Conservation (phyloP, 2,329 filamentous ascomycete species). For the Talaromyces sp. region DNA sequence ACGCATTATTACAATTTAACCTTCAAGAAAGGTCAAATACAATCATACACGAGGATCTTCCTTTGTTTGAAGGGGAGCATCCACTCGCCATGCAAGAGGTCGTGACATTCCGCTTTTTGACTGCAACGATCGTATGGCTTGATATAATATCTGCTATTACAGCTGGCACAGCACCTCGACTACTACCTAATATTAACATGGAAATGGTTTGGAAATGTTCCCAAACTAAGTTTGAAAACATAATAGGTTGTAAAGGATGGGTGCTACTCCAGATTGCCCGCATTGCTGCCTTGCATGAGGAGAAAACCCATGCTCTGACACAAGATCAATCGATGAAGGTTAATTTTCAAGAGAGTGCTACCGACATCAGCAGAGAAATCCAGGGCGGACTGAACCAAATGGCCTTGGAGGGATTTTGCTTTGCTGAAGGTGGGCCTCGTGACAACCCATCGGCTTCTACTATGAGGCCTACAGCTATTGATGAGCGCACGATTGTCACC, state of each 20-base stretch:
- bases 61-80: not conserved
- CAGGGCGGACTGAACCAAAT: not conserved
- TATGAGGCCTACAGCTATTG: not conserved
- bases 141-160: slow-evolving; percentile 2
- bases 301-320: not conserved
- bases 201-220: not conserved
- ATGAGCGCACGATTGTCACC: not conserved
- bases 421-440: not conserved
- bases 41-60: not conserved
- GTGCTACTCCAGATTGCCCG: slow-evolving; percentile 1
- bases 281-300: not conserved
- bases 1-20: not conserved
- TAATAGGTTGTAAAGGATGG: slow-evolving; percentile 2
- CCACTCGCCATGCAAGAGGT: not conserved
- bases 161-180: not conserved
- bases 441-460: not conserved
- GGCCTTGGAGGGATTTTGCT: not conserved
- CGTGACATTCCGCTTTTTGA: not conserved
- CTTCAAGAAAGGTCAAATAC: not conserved
- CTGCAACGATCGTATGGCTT: not conserved
- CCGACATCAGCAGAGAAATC: not conserved
- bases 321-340: not conserved
- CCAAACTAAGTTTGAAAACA: not conserved
- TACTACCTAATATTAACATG: not conserved
- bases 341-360: not conserved